phyloP scores from a whole-genome alignment of 1,139 yeast genomes.

The Hyphopichia fennica region DNA sequence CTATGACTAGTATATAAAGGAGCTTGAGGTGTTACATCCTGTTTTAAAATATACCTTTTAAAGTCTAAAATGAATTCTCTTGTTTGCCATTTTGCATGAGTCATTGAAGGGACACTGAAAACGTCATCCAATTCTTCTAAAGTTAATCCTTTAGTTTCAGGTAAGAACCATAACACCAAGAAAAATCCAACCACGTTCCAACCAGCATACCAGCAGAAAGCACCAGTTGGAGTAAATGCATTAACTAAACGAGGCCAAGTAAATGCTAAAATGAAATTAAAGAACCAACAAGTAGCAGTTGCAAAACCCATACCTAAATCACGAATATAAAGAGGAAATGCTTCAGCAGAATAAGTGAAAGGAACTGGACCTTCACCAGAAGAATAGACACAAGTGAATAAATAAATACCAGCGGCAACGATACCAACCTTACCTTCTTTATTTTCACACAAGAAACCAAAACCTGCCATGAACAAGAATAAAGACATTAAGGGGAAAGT shows the following conservation, averaged over 20 bases:
- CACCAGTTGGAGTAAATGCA: conserved; percentile 76
- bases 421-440: conserved; percentile 60
- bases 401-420: conserved; percentile 69
- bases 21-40: conserved; percentile 46
- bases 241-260: conserved; percentile 77
- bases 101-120: conserved; percentile 53
- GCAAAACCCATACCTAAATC: conserved; percentile 87
- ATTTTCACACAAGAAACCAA: conserved; percentile 66
- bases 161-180: conserved; percentile 63
- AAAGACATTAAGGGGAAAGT: conserved; percentile 77
- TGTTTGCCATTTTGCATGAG: conserved; percentile 59
- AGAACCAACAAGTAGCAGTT: conserved; percentile 84
- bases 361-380: conserved; percentile 93
- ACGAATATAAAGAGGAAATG: conserved; percentile 79
- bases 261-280: conserved; percentile 75
- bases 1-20: conserved; percentile 59
- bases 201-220: conserved; percentile 86
- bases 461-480: conserved; percentile 70
- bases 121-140: conserved; percentile 74
- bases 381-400: conserved; percentile 73
- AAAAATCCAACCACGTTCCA: conserved; percentile 80
- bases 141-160: conserved; percentile 70
- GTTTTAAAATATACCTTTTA: conserved; percentile 42
- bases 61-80: conserved; percentile 42
- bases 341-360: conserved; percentile 85